phyloP scores from a whole-genome alignment of 768 basidiomycete genomes.

The Exidia glandulosa region DNA sequence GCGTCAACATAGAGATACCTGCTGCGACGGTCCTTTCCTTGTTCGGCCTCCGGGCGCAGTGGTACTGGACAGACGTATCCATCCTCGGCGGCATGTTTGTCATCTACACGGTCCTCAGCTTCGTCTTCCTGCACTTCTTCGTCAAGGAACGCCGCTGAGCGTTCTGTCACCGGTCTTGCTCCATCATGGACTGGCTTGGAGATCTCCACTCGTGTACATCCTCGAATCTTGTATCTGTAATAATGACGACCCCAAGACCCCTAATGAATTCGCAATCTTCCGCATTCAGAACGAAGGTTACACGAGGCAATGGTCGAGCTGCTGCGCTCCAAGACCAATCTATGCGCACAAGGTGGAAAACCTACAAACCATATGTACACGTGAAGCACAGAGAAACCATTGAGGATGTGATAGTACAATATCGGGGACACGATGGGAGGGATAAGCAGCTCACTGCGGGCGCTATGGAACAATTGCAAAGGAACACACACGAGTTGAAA shows the following conservation, averaged over 20 bases:
- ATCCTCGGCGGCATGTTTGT: slow-evolving; percentile 81
- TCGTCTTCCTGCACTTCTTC: slow-evolving; percentile 70
- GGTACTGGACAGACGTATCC: slow-evolving; percentile 87
- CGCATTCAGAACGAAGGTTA: not conserved
- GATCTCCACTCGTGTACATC: not conserved
- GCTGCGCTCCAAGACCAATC: not conserved
- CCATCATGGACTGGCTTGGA: too few species aligned
- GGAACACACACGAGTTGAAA: too few species aligned
- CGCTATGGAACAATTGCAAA: not conserved
- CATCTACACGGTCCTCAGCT: slow-evolving; percentile 66
- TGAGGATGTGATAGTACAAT: not conserved
- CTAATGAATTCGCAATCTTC: not conserved
- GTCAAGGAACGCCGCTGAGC: slow-evolving; percentile 65
- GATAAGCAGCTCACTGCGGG: not conserved
- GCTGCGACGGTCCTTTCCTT: slow-evolving; percentile 90
- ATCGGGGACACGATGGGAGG: not conserved
- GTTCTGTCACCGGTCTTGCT: not conserved
- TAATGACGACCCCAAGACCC: not conserved
- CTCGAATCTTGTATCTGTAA: not conserved
- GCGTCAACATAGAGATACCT: slow-evolving; percentile 92
- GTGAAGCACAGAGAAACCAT: not conserved
- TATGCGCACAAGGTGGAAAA: not conserved
- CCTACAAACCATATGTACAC: not conserved
- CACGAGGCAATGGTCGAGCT: not conserved
- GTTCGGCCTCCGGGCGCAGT: slow-evolving; percentile 81